phyloP scores from a whole-genome alignment of 2,329 filamentous ascomycete genomes.

The Trichoderma sp. region DNA sequence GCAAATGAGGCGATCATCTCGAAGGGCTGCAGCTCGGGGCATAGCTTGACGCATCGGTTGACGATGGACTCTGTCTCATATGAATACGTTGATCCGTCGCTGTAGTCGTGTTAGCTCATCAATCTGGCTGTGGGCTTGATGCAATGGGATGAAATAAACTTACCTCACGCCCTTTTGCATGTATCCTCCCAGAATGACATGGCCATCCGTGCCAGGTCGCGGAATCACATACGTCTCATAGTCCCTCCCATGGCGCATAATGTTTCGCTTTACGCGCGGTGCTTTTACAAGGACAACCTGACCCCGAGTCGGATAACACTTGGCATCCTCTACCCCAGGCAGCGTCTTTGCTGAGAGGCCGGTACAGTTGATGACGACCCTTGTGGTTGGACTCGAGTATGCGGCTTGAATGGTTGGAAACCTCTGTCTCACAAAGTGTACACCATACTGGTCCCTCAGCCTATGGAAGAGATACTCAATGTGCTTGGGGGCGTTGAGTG shows the following conservation, averaged over 20 bases:
- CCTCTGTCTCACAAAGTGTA: constrained; percentile 32
- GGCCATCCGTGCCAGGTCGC: constrained; percentile 35
- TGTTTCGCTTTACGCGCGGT: constrained; percentile 33
- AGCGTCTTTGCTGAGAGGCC: constrained; percentile 36
- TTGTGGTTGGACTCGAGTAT: constrained; percentile 28
- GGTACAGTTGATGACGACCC: constrained; percentile 36
- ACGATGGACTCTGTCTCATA: constrained; percentile 39
- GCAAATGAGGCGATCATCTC: constrained; percentile 35
- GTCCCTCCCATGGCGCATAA: constrained; percentile 39
- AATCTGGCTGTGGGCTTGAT: not conserved
- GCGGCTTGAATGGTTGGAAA: constrained; percentile 30
- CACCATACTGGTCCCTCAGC: constrained; percentile 30
- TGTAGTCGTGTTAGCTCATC: constrained; percentile 5
- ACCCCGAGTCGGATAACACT: constrained; percentile 41
- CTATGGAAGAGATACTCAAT: constrained; percentile 31
- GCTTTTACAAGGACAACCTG: constrained; percentile 39
- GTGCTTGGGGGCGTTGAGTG: constrained; percentile 39
- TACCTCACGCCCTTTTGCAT: constrained; percentile 37
- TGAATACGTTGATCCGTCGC: constrained; percentile 35
- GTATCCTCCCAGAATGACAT: constrained; percentile 36
- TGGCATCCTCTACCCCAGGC: constrained; percentile 36
- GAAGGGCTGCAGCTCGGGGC: constrained; percentile 29
- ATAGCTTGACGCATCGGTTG: constrained; percentile 33
- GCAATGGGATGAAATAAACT: not conserved
- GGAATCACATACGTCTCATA: constrained; percentile 43